Percentiles rank a stretch among this genome's conserved stretches.
Evolutionary conservation across 1,139 yeast species (phyloP).

Genomic region (Kazachstania sp.): DNA sequence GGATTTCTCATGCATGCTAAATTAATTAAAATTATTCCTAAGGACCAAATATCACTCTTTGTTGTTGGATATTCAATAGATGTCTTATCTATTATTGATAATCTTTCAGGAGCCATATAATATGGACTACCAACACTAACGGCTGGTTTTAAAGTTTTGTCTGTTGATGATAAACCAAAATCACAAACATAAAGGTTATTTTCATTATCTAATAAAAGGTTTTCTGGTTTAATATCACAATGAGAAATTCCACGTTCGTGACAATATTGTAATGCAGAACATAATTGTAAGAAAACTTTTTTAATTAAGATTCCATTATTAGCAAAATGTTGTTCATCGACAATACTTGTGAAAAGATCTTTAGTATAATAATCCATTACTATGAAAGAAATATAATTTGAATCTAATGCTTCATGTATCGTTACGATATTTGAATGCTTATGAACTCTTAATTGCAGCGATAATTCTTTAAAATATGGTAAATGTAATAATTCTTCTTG

Average conservation of each 20-base stretch:
- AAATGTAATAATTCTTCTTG: slow-evolving; percentile 19
- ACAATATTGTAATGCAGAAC: slow-evolving; percentile 67
- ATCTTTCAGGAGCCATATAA: slow-evolving; percentile 90
- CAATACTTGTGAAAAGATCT: slow-evolving; percentile 74
- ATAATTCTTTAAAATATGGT: slow-evolving; percentile 49
- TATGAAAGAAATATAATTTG: slow-evolving; percentile 50
- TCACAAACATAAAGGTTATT: slow-evolving; percentile 62
- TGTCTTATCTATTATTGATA: slow-evolving; percentile 23
- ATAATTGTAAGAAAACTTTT: slow-evolving; percentile 63
- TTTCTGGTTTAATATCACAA: slow-evolving; percentile 90
- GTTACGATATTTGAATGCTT: slow-evolving; percentile 68
- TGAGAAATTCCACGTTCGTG: slow-evolving; percentile 64
- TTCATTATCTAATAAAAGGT: slow-evolving; percentile 59
- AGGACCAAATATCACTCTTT: slow-evolving; percentile 83
- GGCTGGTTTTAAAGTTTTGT: slow-evolving; percentile 53
- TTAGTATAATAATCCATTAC: slow-evolving; percentile 79
- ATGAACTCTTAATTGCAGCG: slow-evolving; percentile 66
- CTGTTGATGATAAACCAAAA: slow-evolving; percentile 73
- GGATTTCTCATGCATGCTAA: slow-evolving; percentile 81
- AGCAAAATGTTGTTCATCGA: slow-evolving; percentile 44
- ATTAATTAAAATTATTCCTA: slow-evolving; percentile 74
- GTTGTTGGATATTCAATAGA: slow-evolving; percentile 45
- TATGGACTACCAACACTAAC: slow-evolving; percentile 82
- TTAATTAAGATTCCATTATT: slow-evolving; percentile 42
- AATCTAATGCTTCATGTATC: slow-evolving; percentile 60